Evolutionary conservation across 2,329 filamentous ascomycete genomes (phyloP).

Genomic region (Ilyonectria sp.): DNA sequence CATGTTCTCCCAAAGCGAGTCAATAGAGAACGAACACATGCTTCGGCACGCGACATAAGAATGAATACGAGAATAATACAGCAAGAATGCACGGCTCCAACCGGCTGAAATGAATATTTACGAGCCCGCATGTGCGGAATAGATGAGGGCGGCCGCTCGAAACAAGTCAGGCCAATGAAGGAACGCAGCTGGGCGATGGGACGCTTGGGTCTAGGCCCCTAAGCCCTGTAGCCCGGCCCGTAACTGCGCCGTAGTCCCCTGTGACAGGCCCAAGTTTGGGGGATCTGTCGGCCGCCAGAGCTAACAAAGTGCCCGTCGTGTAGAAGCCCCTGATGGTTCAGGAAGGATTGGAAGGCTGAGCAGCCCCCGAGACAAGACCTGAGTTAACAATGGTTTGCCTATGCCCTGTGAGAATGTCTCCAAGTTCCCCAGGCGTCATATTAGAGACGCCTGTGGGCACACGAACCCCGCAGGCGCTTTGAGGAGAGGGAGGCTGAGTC

Average conservation of each 20-base stretch:
- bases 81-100: neutral
- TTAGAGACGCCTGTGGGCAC: neutral
- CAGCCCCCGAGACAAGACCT: conserved; percentile 12
- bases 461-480: neutral
- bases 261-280: too few relatives aligned
- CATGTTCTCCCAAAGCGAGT: neutral
- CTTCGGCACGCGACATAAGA: neutral
- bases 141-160: neutral
- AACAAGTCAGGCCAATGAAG: neutral
- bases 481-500: conserved; percentile 16
- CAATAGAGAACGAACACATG: neutral
- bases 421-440: too few relatives aligned
- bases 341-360: conserved; percentile 15
- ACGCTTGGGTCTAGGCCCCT: too few relatives aligned
- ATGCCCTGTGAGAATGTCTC: too few relatives aligned
- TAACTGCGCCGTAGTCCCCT: too few relatives aligned
- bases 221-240: too few relatives aligned
- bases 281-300: conserved; percentile 7
- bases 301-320: conserved; percentile 18
- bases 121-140: neutral
- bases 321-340: neutral
- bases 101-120: neutral
- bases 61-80: neutral
- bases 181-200: too few relatives aligned
- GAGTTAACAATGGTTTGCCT: conserved; percentile 3